These are phyloP conservation scores for Oleoguttula mirabilis DNA, from an alignment of 495 filamentous ascomycete species.

Conservation along the genomic window DNA sequence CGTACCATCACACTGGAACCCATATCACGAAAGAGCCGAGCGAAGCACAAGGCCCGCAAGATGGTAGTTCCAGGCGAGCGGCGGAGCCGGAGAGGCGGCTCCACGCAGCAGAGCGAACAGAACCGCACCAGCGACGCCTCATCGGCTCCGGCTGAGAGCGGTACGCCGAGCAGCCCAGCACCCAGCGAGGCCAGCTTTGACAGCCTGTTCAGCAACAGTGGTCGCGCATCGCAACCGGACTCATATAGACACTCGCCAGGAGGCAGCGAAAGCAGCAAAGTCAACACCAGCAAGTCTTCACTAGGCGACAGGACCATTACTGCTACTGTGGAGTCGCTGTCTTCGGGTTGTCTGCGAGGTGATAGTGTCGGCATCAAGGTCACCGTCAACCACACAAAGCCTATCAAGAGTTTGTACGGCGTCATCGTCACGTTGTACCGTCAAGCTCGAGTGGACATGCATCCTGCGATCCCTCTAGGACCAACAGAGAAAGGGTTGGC, in stretches of 20 bases:
- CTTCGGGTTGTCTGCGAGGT: conserved; percentile 75
- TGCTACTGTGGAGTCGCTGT: conserved; percentile 69
- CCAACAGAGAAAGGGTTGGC: conserved; percentile 49
- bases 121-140: conserved; percentile 5
- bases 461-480: conserved; percentile 56
- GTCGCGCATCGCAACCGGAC: conserved; percentile 13
- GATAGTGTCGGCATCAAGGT: conserved; percentile 72
- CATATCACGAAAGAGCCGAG: conserved; percentile 43
- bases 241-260: conserved; percentile 18
- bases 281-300: conserved; percentile 35
- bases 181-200: conserved; percentile 54
- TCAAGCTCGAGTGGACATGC: conserved; percentile 80
- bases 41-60: conserved; percentile 24
- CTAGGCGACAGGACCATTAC: conserved; percentile 58
- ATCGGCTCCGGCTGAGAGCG: neutral
- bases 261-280: conserved; percentile 32
- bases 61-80: conserved; percentile 8
- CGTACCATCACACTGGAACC: conserved; percentile 75
- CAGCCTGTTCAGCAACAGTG: conserved; percentile 48
- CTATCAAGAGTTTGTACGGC: conserved; percentile 77
- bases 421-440: conserved; percentile 89
- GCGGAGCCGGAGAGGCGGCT: conserved; percentile 1
- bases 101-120: conserved; percentile 7
- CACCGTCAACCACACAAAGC: conserved; percentile 71
- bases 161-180: conserved; percentile 32